Base-by-base conservation (phyloP, 2,329 filamentous ascomycete species). In the Xylariaceae sp. region DNA sequence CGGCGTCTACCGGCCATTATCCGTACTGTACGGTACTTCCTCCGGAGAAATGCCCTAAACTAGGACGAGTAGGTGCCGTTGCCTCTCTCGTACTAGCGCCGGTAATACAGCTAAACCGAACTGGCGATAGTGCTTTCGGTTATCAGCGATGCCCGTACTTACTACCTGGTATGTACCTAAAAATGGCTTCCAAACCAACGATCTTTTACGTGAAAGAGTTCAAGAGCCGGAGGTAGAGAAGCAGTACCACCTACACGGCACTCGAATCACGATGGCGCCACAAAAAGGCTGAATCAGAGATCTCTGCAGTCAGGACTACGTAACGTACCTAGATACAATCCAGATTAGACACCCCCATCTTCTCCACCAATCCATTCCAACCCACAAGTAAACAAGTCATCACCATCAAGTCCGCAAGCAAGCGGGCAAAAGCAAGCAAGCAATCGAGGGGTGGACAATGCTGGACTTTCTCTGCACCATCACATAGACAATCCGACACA, bases 401-500 rank as follows among this genome's bases (percentile, higher is more conserved):
- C 42, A 45, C 13, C 42, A 42, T 42, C 37, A 15, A 45, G 42
- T 13, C 10, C 34, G 4, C 23, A n/a, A 23, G 49, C 6, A 51
- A 51, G 3, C 18, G 17, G 37, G 37, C 8, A 42, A 42, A 30
- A 30, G 37, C 9, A 42, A 50, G 4, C 17, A 34, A 17, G 48
- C 8, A 50, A 50, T 9, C 47, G 23, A 49, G 15, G 47, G 47
- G 9, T 37, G 35, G 42, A 52, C 53, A 53, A 63, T 61, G 59
- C 56, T 62, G 42, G 51, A 30, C 5, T 30, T 30, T 15, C 34
- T 57, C 18, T 57, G 59, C 44, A 45, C 56, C 49, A 18, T 63
- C 53, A 56, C 57, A n/a, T 45, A 45, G 42, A 56, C 59, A 47
- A 58, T 35, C 48, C 34, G 57, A 62, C 60, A 57, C 62, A 30